Evolutionary conservation across 768 basidiomycete genomes (phyloP), one percentile per base, ranked within the genome.

Genomic region (Royoungia palumana): DNA sequence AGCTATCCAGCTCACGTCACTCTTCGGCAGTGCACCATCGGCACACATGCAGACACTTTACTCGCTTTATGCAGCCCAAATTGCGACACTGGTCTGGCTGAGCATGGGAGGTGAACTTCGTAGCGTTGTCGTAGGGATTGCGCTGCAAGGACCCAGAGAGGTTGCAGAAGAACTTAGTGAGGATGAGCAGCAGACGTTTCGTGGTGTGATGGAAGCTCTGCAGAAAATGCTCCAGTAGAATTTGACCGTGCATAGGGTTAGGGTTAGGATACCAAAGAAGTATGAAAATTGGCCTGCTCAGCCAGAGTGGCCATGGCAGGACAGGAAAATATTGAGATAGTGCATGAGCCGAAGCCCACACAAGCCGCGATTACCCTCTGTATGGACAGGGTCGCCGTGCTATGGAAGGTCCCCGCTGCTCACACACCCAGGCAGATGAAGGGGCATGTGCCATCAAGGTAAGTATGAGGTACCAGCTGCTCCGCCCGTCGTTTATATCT

Each of bases 31-130:
- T 49, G 80, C 86, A 3, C 77, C 84, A 2, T 82, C 87, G 0
- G 79, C 82, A 10, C 80, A 88, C 46, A 62, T 82, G 50, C 82
- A 83, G 42, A 82, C 82, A 0, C 68, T 95, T 20, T 79, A 94
- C 61, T 82, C 83, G 30, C 72, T 95, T 0, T 95, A 94, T 66
- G 83, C 83, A 0, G 74, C 83, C n/a, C 94, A 96, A 59, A 83
- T 92, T 38, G 89, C 92, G 1, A 91, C 91, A 0, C 74, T 94
- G 24, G 65, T 94, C 6, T 96, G 93, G 88, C 72, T 75, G 1
- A 59, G 78, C 46, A 49, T 76, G 35, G 75, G 75, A 16, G 66
- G 64, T 7, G 66, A 73, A 21, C 72, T 83, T 44, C 74, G 78
- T 50, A 79, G 77, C 34, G 79, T 94, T 7, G 72, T 94, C 0